phyloP scores from a whole-genome alignment of 306 rosid species.

The Ochetophila trinervis region DNA sequence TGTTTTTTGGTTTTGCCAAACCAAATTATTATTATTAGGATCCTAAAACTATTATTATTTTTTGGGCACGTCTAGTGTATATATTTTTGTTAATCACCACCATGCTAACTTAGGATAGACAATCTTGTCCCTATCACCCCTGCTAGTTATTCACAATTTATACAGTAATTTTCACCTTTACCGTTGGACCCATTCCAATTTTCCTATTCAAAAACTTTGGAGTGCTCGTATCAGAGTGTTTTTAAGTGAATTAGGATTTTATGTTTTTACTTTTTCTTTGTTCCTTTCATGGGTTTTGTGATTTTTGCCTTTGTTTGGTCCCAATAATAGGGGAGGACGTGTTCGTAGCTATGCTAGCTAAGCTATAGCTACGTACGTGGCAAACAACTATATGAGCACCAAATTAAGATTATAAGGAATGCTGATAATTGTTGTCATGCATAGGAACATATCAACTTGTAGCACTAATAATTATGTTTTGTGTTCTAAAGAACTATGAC shows the following conservation, averaged over 20 bases:
- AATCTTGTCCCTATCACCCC: conserved; percentile 42
- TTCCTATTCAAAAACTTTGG: background rate
- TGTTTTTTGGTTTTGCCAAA: conserved; percentile 27
- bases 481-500: conserved; percentile 54
- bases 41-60: conserved; percentile 44
- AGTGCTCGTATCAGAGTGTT: too few relatives aligned
- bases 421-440: conserved; percentile 57
- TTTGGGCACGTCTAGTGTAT: conserved; percentile 57
- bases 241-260: background rate
- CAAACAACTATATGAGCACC: conserved; percentile 29
- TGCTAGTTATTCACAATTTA: conserved; percentile 16
- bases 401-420: conserved; percentile 27
- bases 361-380: conserved; percentile 22
- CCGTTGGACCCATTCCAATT: background rate
- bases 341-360: conserved; percentile 16
- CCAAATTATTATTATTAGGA: conserved; percentile 36
- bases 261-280: too few relatives aligned
- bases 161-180: conserved; percentile 22
- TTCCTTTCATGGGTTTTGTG: too few relatives aligned
- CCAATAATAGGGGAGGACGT: background rate
- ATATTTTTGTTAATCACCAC: conserved; percentile 23
- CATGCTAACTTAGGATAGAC: conserved; percentile 44
- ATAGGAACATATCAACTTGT: conserved; percentile 36
- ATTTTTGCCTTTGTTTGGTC: conserved; percentile 8
- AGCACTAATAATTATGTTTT: conserved; percentile 62